Conservation (phyloP, 768 basidiomycete species). For the Trametes gibbosa region DNA sequence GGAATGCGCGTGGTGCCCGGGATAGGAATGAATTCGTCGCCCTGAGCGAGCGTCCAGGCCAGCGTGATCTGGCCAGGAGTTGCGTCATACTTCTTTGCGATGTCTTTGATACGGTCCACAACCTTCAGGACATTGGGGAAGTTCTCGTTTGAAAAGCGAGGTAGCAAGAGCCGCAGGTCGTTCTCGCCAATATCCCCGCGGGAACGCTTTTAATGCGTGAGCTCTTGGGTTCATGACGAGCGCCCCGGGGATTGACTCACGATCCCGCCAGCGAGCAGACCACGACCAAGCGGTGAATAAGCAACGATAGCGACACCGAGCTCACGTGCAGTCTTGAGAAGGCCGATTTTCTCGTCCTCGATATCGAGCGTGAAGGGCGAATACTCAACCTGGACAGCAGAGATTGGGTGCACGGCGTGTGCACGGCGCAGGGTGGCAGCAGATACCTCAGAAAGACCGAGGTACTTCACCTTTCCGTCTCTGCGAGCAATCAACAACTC, state of each 20-base stretch:
- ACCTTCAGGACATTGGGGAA: slow-evolving; percentile 43
- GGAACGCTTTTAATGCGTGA: no score
- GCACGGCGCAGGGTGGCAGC: slow-evolving; percentile 24
- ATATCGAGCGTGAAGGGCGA: slow-evolving; percentile 44
- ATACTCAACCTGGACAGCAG: slow-evolving; percentile 45
- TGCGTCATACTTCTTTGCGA: slow-evolving; percentile 34
- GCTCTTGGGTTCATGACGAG: no score
- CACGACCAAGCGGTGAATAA: slow-evolving; percentile 38
- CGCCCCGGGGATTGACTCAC: no score
- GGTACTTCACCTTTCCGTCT: slow-evolving; percentile 26
- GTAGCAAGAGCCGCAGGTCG: slow-evolving; percentile 28
- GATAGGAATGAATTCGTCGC: slow-evolving; percentile 19
- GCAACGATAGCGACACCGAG: slow-evolving; percentile 45
- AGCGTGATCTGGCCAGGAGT: slow-evolving; percentile 36
- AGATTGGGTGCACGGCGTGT: slow-evolving; percentile 42
- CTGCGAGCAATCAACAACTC: slow-evolving; percentile 8
- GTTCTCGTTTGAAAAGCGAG: slow-evolving; percentile 36
- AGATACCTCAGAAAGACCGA: slow-evolving; percentile 31
- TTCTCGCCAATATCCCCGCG: slow-evolving; percentile 29
- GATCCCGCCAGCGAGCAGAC: slow-evolving; percentile 29
- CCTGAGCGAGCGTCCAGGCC: slow-evolving; percentile 32
- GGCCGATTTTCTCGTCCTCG: slow-evolving; percentile 37
- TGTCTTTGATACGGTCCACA: slow-evolving; percentile 29
- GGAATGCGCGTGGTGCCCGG: slow-evolving; percentile 7
- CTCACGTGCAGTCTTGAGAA: slow-evolving; percentile 42